Percentiles rank a stretch among this genome's conserved stretches.
Evolutionary conservation across 208 protist species (phyloP).

Genomic region (Phytomonas francai): DNA sequence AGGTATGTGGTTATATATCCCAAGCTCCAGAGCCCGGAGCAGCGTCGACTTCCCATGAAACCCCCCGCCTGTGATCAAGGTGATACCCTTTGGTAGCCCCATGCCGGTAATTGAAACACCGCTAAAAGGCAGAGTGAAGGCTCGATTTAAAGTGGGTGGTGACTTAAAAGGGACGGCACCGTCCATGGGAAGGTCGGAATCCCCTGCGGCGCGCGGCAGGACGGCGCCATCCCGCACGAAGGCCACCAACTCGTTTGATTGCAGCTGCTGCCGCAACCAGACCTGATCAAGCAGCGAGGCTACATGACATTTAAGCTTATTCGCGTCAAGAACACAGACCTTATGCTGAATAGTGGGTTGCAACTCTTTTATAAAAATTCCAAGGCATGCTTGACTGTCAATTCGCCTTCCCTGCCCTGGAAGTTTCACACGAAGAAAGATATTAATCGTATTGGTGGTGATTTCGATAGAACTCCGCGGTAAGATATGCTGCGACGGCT

Average conservation of each 20-base stretch:
- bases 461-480: constrained; percentile 74
- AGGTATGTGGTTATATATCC: constrained; percentile 92
- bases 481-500: constrained; percentile 80
- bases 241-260: constrained; percentile 38
- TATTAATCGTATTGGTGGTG: constrained; percentile 18
- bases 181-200: constrained; percentile 71
- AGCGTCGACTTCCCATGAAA: constrained; percentile 95
- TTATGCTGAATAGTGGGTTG: constrained; percentile 21
- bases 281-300: constrained; percentile 84
- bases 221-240: constrained; percentile 91
- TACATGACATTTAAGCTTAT: constrained; percentile 57
- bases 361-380: constrained; percentile 39
- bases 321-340: constrained; percentile 19
- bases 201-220: constrained; percentile 83
- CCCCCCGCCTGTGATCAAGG: constrained; percentile 93
- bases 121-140: constrained; percentile 68
- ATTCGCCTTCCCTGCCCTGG: constrained; percentile 77
- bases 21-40: constrained; percentile 84
- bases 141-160: constrained; percentile 46
- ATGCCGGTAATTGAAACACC: constrained; percentile 66
- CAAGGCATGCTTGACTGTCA: constrained; percentile 40
- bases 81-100: constrained; percentile 87
- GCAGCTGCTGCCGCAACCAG: constrained; percentile 60
- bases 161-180: constrained; percentile 57
- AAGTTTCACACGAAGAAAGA: constrained; percentile 83